phyloP scores from a whole-genome alignment of 1,139 yeast species.

The Magnusiomyces sp. region DNA sequence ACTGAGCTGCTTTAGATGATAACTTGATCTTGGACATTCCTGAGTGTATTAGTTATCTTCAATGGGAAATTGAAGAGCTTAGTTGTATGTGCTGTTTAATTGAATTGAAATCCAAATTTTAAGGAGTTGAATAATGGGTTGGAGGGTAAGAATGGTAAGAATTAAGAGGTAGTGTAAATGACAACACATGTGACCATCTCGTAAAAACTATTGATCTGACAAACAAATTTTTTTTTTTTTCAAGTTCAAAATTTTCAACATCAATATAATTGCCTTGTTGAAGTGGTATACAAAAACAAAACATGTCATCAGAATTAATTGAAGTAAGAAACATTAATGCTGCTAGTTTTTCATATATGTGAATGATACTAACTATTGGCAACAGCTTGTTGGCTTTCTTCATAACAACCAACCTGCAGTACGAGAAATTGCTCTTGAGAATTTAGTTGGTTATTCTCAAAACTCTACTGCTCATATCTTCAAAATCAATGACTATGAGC shows the following conservation, averaged over 20 bases:
- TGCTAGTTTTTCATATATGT: not conserved
- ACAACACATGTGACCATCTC: not conserved
- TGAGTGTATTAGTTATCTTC: no score
- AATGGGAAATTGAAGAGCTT: no score
- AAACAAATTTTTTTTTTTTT: not conserved
- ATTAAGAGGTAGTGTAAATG: not conserved
- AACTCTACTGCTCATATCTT: slow-evolving; percentile 61
- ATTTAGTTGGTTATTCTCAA: slow-evolving; percentile 73
- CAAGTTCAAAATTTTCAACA: not conserved
- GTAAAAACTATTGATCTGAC: not conserved
- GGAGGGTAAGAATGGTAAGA: no score
- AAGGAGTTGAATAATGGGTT: no score
- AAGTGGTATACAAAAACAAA: not conserved
- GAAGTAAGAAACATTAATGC: slow-evolving; percentile 17
- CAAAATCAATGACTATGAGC: slow-evolving; percentile 58
- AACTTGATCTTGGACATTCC: not conserved
- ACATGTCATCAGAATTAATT: slow-evolving; percentile 22
- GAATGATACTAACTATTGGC: not conserved
- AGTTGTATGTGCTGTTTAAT: not conserved
- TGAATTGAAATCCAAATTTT: not conserved
- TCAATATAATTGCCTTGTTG: not conserved
- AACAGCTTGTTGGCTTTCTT: slow-evolving; percentile 58
- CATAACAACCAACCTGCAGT: slow-evolving; percentile 80
- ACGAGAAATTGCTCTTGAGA: slow-evolving; percentile 76
- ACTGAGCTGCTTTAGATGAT: slow-evolving; percentile 9